Conservation (phyloP, 108 stramenopile species). For the Pseudonitzschia delicatissima region DNA sequence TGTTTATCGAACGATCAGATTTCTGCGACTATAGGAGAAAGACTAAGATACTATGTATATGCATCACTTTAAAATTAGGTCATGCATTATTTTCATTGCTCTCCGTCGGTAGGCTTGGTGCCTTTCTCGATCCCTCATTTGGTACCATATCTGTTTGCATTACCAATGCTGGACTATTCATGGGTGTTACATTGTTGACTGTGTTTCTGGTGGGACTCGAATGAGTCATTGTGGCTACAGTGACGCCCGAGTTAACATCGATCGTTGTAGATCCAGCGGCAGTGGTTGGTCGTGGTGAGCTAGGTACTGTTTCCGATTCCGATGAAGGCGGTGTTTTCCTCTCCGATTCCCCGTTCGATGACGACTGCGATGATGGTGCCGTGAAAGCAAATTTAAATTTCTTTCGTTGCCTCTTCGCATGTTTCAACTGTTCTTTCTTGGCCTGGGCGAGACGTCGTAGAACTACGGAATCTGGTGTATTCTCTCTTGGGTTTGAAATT, state of each 20-base stretch:
- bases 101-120: neutral
- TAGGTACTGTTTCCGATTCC: neutral
- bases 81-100: neutral
- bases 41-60: too few species aligned
- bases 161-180: conserved; percentile 1
- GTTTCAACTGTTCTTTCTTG: conserved; percentile 38
- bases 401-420: conserved; percentile 50
- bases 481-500: neutral
- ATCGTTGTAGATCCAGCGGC: neutral
- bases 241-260: neutral
- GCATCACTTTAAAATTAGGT: too few species aligned
- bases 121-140: neutral
- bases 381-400: conserved; percentile 63
- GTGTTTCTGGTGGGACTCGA: neutral
- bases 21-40: too few species aligned
- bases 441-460: conserved; percentile 62
- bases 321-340: neutral
- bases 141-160: neutral
- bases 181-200: conserved; percentile 2
- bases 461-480: conserved; percentile 50
- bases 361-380: neutral
- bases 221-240: neutral
- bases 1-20: neutral
- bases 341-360: neutral
- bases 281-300: neutral